Evolutionary conservation across 495 filamentous ascomycete species (phyloP), one percentile per base, ranked within the genome.

Genomic region (Talaromyces ruber): DNA sequence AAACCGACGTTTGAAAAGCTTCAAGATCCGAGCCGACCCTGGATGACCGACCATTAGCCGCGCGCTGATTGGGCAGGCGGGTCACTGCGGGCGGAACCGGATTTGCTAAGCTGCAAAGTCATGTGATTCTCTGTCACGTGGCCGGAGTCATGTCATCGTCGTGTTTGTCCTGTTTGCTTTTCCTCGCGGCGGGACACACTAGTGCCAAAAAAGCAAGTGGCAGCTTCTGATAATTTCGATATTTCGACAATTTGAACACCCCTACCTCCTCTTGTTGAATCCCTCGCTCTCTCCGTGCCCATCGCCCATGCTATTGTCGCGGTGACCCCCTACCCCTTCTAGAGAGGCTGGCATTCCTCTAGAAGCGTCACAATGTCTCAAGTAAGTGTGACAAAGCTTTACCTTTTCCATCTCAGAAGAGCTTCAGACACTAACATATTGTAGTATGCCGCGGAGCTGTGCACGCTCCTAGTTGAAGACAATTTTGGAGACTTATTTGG

Each of bases 401-500:
- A 14, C 12, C 12, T 47, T 4, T 14, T 4, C 18, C 3, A 5
- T 16, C 25, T 8, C 16, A 12, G 22, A 6, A 9, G 21, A 25
- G 26, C 55, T 32, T 22, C 58, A 34, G 39, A 22, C 5, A 43
- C 65, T 69, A 39, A 71, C 60, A 37, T 34, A 34, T 25, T 29
- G 6, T 11, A 84, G 79, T 78, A 88, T 67, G 78, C 82, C 50
- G 81, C 84, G 68, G 89, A 98, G 82, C 88, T 98, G 58, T 96
- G 91, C 76, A 79, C 85, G 74, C 85, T 97, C 67, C 82, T 97
- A n/a, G 85, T 97, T 52, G 83, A 91, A 63, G 91, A 97, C 67
- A 82, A 88, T 22, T 91, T 92, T 73, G 94, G 94, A 65, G 89
- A 96, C 68, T 82, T 98, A 28, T 88, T 90, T 57, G 90, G 90